Conservation (phyloP, 1,284 basidiomycete genomes). For the Irpex sp. region DNA sequence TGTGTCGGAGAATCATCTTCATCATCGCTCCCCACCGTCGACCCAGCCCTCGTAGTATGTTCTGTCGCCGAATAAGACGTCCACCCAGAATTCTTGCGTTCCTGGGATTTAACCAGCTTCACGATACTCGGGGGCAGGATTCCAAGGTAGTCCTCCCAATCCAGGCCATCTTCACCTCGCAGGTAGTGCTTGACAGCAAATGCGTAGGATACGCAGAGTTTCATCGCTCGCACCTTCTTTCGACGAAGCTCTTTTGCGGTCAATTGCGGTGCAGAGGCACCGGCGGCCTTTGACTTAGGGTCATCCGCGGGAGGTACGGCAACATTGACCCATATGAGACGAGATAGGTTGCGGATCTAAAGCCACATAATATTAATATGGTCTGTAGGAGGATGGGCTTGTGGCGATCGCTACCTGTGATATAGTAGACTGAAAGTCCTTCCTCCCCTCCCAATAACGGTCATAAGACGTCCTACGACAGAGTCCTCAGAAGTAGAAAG, state of each 20-base stretch:
- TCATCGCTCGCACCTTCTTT: constrained; percentile 68
- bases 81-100: constrained; percentile 32
- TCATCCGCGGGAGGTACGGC: constrained; percentile 54
- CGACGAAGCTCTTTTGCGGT: constrained; percentile 54
- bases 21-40: constrained; percentile 12
- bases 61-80: constrained; percentile 34
- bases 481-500: not conserved
- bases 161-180: constrained; percentile 66
- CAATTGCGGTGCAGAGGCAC: constrained; percentile 32
- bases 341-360: constrained; percentile 55
- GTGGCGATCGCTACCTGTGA: constrained; percentile 41
- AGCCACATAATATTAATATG: not conserved
- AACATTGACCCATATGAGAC: constrained; percentile 77
- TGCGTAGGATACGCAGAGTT: constrained; percentile 63
- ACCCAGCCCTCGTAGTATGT: constrained; percentile 16
- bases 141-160: constrained; percentile 59
- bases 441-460: constrained; percentile 81
- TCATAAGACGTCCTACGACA: constrained; percentile 66
- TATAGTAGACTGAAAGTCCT: constrained; percentile 65
- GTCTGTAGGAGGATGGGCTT: constrained; percentile 6
- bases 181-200: constrained; percentile 75
- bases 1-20: constrained; percentile 7
- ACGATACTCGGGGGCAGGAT: constrained; percentile 59
- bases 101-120: constrained; percentile 23
- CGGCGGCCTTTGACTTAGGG: constrained; percentile 41